These are phyloP conservation scores for Strobilomyces confusus DNA, from an alignment of 768 basidiomycete genomes.

Conservation along the genomic window DNA sequence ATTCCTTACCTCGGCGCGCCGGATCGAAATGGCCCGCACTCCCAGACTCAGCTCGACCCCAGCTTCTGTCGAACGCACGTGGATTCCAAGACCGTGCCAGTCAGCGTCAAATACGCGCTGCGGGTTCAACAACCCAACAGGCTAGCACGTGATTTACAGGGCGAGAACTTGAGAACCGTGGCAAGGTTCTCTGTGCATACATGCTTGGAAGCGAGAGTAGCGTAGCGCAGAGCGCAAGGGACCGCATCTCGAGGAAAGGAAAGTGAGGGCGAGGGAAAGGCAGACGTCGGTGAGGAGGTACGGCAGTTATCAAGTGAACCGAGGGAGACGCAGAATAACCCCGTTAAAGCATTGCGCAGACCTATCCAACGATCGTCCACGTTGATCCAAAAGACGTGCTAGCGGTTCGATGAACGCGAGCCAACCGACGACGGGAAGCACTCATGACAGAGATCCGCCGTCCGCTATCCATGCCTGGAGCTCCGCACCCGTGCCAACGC, in stretches of 20 bases:
- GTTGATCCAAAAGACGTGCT: slow-evolving; percentile 32
- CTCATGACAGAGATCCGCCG: slow-evolving; percentile 47
- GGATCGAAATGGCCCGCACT: slow-evolving; percentile 82
- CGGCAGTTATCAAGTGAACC: slow-evolving; percentile 71
- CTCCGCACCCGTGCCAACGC: slow-evolving; percentile 83
- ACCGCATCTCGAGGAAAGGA: slow-evolving; percentile 36
- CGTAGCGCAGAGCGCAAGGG: slow-evolving; percentile 64
- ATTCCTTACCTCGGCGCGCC: slow-evolving; percentile 49
- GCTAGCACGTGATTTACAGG: slow-evolving; percentile 87
- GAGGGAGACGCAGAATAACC: slow-evolving; percentile 92
- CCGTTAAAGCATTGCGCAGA: slow-evolving; percentile 84
- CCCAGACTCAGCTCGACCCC: slow-evolving; percentile 65
- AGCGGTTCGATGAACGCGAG: neutral
- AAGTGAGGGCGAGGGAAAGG: slow-evolving; percentile 62
- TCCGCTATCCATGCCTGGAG: slow-evolving; percentile 92
- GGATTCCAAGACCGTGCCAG: slow-evolving; percentile 86
- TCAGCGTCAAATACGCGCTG: slow-evolving; percentile 85
- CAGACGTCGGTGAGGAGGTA: slow-evolving; percentile 61
- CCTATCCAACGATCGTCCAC: slow-evolving; percentile 78
- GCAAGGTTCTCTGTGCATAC: slow-evolving; percentile 99
- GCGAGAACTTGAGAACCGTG: slow-evolving; percentile 90
- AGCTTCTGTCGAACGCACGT: slow-evolving; percentile 59
- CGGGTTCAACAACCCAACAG: slow-evolving; percentile 79
- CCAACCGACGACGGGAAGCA: neutral
- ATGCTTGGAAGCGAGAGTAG: slow-evolving; percentile 73